A percentile compares a stretch with the other conserved stretches of the same genome.
These are phyloP conservation scores for Gaertneriomyces semiglobifer DNA, from an alignment of 192 early-diverging fungal genomes.

Conservation along the genomic window DNA sequence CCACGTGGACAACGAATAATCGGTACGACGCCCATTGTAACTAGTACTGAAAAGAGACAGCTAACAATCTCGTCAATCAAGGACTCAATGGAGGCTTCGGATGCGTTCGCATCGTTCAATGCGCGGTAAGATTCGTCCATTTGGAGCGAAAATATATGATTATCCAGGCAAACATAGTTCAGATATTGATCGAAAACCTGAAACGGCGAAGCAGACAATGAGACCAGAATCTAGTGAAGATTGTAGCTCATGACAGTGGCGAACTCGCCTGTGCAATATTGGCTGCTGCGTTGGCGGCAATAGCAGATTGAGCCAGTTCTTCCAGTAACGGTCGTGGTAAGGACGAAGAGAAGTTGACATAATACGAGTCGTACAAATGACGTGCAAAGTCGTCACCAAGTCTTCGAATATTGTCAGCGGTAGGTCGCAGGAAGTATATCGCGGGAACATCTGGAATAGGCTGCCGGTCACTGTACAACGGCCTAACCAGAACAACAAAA, in stretches of 20 bases:
- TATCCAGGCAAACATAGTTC: conserved; percentile 89
- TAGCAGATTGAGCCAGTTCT: conserved; percentile 84
- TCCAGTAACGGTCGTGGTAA: conserved; percentile 87
- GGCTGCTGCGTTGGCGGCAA: conserved; percentile 68
- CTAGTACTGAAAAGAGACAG: conserved; percentile 84
- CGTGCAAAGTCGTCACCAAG: conserved; percentile 83
- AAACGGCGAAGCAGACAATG: conserved; percentile 2
- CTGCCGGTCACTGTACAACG: conserved; percentile 75
- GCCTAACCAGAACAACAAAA: conserved; percentile 50
- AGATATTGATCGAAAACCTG: conserved; percentile 95
- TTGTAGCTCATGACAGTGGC: background rate
- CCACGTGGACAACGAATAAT: conserved; percentile 87
- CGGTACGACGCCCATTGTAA: conserved; percentile 76
- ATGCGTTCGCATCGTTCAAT: conserved; percentile 78
- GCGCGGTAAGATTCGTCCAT: conserved; percentile 73
- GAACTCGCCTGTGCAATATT: conserved; percentile 74
- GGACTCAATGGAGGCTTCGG: conserved; percentile 78
- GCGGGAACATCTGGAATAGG: conserved; percentile 94
- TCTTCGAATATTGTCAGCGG: conserved; percentile 74
- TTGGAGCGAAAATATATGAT: conserved; percentile 88
- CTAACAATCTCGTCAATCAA: conserved; percentile 75
- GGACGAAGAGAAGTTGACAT: conserved; percentile 89
- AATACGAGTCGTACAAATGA: conserved; percentile 92
- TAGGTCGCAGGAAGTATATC: conserved; percentile 93
- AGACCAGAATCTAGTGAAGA: background rate